A percentile compares a stretch with the other conserved stretches of the same genome.
Conservation (phyloP, 345 rosid species). For the Mallotus nudiflorus region DNA sequence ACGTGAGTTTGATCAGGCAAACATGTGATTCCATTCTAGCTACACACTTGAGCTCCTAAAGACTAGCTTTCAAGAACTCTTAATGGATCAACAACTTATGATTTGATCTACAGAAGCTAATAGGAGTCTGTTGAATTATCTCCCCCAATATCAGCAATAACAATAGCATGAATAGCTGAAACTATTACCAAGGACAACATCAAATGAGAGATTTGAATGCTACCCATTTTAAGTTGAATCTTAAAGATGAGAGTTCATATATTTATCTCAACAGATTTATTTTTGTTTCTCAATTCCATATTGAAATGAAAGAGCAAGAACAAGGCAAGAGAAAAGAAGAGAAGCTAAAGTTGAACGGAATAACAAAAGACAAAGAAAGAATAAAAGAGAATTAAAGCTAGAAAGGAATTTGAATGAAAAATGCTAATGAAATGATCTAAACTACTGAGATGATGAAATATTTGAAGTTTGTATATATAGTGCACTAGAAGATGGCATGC, state of each 20-base stretch:
- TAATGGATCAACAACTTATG: conserved; percentile 47
- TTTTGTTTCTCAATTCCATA: conserved; percentile 21
- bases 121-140: conserved; percentile 38
- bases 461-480: conserved; percentile 37
- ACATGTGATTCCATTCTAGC: conserved; percentile 75
- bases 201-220: conserved; percentile 26
- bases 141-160: conserved; percentile 19
- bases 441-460: conserved; percentile 20
- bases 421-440: conserved; percentile 15
- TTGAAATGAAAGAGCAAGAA: conserved; percentile 21
- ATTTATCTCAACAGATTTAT: conserved; percentile 14
- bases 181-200: conserved; percentile 29
- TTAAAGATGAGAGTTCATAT: conserved; percentile 20
- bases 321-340: conserved; percentile 19
- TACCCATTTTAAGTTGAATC: conserved; percentile 33
- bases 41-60: conserved; percentile 40
- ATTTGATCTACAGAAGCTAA: conserved; percentile 57
- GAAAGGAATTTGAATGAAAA: conserved; percentile 23
- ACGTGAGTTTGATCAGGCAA: conserved; percentile 44
- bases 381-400: conserved; percentile 2
- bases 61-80: conserved; percentile 63
- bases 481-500: conserved; percentile 13
- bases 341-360: conserved; percentile 18
- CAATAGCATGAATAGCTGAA: conserved; percentile 23
- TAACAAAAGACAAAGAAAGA: conserved; percentile 6